A percentile compares a stretch with the other conserved stretches of the same genome.
phyloP scores from a whole-genome alignment of 805 yeast species.

The Jamesozyma hellenica region DNA sequence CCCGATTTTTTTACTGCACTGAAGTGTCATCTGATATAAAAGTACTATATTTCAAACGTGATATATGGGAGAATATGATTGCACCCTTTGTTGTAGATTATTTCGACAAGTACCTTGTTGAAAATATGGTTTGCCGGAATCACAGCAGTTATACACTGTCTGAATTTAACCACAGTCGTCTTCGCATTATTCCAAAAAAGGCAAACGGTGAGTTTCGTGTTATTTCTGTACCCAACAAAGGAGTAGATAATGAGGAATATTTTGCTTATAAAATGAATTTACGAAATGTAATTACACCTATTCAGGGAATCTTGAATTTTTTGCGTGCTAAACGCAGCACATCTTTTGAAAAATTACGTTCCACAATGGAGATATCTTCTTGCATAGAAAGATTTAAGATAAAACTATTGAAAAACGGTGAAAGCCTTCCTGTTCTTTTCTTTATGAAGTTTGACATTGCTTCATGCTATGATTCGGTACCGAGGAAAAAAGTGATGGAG shows the following conservation, averaged over 20 bases:
- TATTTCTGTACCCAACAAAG: slow-evolving; percentile 44
- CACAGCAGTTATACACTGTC: slow-evolving; percentile 16
- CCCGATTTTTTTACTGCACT: slow-evolving; percentile 57
- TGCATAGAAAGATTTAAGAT: slow-evolving; percentile 33
- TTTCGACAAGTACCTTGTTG: slow-evolving; percentile 29
- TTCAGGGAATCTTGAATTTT: slow-evolving; percentile 30
- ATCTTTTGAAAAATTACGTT: slow-evolving; percentile 29
- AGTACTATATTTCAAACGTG: slow-evolving; percentile 45
- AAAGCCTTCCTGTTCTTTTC: slow-evolving; percentile 32
- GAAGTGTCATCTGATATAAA: slow-evolving; percentile 37
- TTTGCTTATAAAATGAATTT: slow-evolving; percentile 29
- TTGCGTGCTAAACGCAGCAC: slow-evolving; percentile 24
- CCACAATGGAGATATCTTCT: slow-evolving; percentile 38
- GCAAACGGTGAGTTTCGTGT: slow-evolving; percentile 43
- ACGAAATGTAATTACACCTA: slow-evolving; percentile 36
- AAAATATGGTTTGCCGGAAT: slow-evolving; percentile 10
- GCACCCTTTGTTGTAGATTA: slow-evolving; percentile 37
- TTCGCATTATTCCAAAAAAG: slow-evolving; percentile 51
- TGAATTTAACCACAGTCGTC: slow-evolving; percentile 30
- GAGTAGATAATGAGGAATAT: slow-evolving; percentile 26
- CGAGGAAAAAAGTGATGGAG: slow-evolving; percentile 34
- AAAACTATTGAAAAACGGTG: slow-evolving; percentile 9
- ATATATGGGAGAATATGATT: slow-evolving; percentile 43
- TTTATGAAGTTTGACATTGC: slow-evolving; percentile 66
- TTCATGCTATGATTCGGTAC: slow-evolving; percentile 67